Conservation (phyloP, 2,329 filamentous ascomycete genomes). For the Eutypella sp. region DNA sequence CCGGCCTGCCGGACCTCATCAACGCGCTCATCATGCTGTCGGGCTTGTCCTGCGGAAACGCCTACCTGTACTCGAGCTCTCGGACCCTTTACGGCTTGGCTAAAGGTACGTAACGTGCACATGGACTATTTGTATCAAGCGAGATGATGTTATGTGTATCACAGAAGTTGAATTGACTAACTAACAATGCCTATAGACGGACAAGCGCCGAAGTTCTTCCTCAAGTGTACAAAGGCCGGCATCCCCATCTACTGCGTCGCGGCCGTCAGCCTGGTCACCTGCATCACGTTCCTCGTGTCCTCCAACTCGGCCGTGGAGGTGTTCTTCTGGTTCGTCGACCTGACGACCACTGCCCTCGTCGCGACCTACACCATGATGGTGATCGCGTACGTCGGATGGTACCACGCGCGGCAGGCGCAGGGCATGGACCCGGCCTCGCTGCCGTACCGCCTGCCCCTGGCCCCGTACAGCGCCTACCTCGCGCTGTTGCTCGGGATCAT, state of each 20-base stretch:
- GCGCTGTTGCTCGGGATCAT: constrained; percentile 41
- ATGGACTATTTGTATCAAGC: too few relatives aligned
- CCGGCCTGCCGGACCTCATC: constrained; percentile 51
- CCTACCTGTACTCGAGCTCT: constrained; percentile 16
- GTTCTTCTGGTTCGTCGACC: constrained; percentile 37
- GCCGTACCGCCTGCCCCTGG: constrained; percentile 44
- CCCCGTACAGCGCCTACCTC: constrained; percentile 48
- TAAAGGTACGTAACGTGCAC: constrained; percentile 7
- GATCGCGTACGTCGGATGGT: constrained; percentile 41
- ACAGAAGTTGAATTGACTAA: background rate
- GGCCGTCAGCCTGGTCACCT: constrained; percentile 27
- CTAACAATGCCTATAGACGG: constrained; percentile 15
- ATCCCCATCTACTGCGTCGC: constrained; percentile 37
- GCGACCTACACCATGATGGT: constrained; percentile 43
- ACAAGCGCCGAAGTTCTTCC: constrained; percentile 33
- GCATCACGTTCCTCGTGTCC: constrained; percentile 34
- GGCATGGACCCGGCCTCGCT: constrained; percentile 41
- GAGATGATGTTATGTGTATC: background rate
- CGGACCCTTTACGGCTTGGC: constrained; percentile 24
- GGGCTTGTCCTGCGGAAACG: constrained; percentile 18
- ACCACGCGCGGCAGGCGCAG: constrained; percentile 50
- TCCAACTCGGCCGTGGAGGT: constrained; percentile 32
- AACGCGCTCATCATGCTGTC: constrained; percentile 39
- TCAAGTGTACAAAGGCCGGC: constrained; percentile 35
- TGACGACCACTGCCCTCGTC: constrained; percentile 34